Conservation (phyloP, 208 protist species). For the Trypanosoma rangeli region DNA sequence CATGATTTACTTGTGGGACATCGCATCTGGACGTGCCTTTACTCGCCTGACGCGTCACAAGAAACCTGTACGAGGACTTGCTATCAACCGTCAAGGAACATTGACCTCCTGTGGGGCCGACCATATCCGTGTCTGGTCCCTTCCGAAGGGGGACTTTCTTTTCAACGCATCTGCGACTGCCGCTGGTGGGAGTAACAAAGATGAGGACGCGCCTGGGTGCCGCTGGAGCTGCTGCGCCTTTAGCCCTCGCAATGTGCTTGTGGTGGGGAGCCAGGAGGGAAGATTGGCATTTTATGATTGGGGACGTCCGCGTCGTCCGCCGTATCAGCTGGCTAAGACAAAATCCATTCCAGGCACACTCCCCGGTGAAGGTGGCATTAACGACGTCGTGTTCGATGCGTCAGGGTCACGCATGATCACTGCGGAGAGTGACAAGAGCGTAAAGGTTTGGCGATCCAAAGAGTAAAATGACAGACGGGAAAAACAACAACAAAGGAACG, state of each 20-base stretch:
- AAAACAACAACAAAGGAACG: background rate
- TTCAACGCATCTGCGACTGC: constrained; percentile 91
- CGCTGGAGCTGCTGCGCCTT: constrained; percentile 87
- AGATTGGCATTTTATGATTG: constrained; percentile 98
- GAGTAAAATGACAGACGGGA: constrained; percentile 30
- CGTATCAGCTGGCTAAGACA: constrained; percentile 78
- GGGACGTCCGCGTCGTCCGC: constrained; percentile 79
- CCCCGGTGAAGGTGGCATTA: constrained; percentile 93
- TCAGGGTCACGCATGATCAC: constrained; percentile 98
- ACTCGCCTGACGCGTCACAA: constrained; percentile 98
- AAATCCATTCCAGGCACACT: constrained; percentile 78
- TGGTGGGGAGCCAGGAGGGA: constrained; percentile 94
- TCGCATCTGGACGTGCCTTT: constrained; percentile 65
- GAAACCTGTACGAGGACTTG: constrained; percentile 95
- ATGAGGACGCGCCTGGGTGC: constrained; percentile 42
- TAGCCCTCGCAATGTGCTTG: constrained; percentile 90
- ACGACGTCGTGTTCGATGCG: constrained; percentile 92
- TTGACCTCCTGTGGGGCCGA: constrained; percentile 96
- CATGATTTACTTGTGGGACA: constrained; percentile 94
- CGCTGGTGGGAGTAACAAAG: constrained; percentile 17
- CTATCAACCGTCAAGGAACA: constrained; percentile 87
- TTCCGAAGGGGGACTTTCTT: constrained; percentile 95
- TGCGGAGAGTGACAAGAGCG: constrained; percentile 98
- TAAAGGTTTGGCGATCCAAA: constrained; percentile 91
- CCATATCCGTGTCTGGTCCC: constrained; percentile 97